Percentiles rank a stretch among this genome's conserved stretches.
phyloP scores from a whole-genome alignment of 1,139 yeast species.

The Yamadazyma triangularis region DNA sequence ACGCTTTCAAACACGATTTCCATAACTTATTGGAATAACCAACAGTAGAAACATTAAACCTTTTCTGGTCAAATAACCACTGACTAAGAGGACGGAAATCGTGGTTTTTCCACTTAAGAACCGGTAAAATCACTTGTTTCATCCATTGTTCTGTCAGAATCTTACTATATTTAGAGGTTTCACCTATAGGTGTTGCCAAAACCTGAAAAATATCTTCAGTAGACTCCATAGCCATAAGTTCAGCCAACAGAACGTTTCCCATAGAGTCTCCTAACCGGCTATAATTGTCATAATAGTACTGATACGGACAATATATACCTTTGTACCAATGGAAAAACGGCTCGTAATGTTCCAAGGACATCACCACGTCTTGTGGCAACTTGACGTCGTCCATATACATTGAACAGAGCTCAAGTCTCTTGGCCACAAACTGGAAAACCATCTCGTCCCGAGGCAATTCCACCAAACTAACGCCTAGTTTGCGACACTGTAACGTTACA shows the following conservation, averaged over 20 bases:
- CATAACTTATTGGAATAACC: constrained; percentile 16
- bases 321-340: constrained; percentile 25
- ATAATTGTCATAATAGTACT: constrained; percentile 26
- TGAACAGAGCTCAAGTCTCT: constrained; percentile 9
- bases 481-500: not conserved
- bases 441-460: not conserved
- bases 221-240: constrained; percentile 10
- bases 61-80: constrained; percentile 21
- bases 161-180: constrained; percentile 10
- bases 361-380: constrained; percentile 2
- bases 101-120: constrained; percentile 15
- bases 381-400: constrained; percentile 10
- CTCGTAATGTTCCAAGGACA: constrained; percentile 6
- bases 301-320: constrained; percentile 26
- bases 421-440: constrained; percentile 2
- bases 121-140: constrained; percentile 27
- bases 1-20: constrained; percentile 18
- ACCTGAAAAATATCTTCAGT: constrained; percentile 16
- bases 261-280: constrained; percentile 14
- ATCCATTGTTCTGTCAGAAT: constrained; percentile 22
- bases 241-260: constrained; percentile 10
- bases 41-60: not conserved
- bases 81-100: constrained; percentile 21
- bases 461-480: not conserved
- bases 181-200: constrained; percentile 23